Base-by-base conservation (phyloP, 2,329 filamentous ascomycete species). In the Metarhizium guizhouense region DNA sequence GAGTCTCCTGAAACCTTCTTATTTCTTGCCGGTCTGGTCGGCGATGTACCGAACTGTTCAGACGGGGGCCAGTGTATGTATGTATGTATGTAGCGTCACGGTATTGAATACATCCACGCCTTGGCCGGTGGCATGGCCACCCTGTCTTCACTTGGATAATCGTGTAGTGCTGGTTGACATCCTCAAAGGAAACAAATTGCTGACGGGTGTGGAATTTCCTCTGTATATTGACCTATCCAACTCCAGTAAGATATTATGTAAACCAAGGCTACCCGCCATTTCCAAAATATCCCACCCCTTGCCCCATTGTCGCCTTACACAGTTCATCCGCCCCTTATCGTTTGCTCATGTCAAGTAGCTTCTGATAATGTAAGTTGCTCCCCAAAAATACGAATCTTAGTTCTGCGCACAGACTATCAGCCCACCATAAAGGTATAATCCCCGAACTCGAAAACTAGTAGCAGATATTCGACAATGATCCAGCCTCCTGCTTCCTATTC, bases 401-500 rank as follows among this genome's bases (percentile, higher is more conserved):
- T 20, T 16, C 42, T 10, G 42, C 14, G 16, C 42, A 25, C 38
- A 40, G 11, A 20, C 42, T 3, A 20, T 45, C n/a, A 18, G 18
- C 42, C 42, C 42, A 29, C 32, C 32, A 29, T 6, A 48, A 10
- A 48, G 14, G 45, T 48, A 48, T 48, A 47, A 48, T 29, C 20
- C 20, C 45, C 13, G 42, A 48, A 30, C 25, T n/a, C 8, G 4
- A 30, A 30, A 48, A 10, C 30, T 11, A 29, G 25, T 4, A 48
- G 3, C 20, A 38, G 25, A 47, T 14, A 34, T 18, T 53, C 36
- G 47, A 56, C 51, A 29, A 42, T 50, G 45, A 53, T 50, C 54
- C 50, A 45, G 54, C 51, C 43, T 50, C 45, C 51, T 49, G 43
- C 51, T 50, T 43, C 36, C 51, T 53, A 5, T 50, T 18, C 30